Evolutionary conservation across 441 rosid genomes (phyloP), one percentile per base, ranked within the genome.

Genomic region (Hura crepitans): DNA sequence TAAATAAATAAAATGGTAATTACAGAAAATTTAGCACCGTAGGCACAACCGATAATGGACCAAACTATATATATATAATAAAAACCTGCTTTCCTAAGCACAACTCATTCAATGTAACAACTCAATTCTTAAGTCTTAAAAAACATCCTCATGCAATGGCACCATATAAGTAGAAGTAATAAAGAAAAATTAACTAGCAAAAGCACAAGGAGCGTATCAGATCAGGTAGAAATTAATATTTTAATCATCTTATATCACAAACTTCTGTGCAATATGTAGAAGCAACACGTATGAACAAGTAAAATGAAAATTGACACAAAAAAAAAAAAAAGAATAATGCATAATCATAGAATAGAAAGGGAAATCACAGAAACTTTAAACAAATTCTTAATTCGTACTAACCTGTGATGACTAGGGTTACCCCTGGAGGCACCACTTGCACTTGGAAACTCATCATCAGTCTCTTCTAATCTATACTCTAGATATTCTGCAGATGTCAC

Each of bases 391-490:
- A 67, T 60, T 63, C 68, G 27, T 23, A 74, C 82, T 82, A 74
- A 92, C 99, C 99, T 90, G 81, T 82, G 92, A 80, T 81, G 87
- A 74, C 87, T 70, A 70, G 94, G 80, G 80, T 81, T 85, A 76
- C 82, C 79, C 80, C 97, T 85, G 47, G 87, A 81, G 45, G 83
- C 68, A 14, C 79, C 84, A 71, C 74, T 83, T 55, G 90, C 49
- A 76, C 68, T 85, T 66, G 81, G 82, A 76, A 84, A 85, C 60
- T 92, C 99, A 72, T 92, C 92, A 74, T 90, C 95, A 25, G 81
- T 81, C 80, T 92, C 99, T 75, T 92, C 96, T 85, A 83, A 76
- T 85, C 97, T 87, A 76, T 84, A 85, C 68, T 86, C 97, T 2
- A 95, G 75, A 77, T 82, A 87, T 62, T 92, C 96, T 46, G 88